These are phyloP conservation scores for Candida labiduridarum DNA, from an alignment of 1,139 yeast genomes.

Conservation along the genomic window DNA sequence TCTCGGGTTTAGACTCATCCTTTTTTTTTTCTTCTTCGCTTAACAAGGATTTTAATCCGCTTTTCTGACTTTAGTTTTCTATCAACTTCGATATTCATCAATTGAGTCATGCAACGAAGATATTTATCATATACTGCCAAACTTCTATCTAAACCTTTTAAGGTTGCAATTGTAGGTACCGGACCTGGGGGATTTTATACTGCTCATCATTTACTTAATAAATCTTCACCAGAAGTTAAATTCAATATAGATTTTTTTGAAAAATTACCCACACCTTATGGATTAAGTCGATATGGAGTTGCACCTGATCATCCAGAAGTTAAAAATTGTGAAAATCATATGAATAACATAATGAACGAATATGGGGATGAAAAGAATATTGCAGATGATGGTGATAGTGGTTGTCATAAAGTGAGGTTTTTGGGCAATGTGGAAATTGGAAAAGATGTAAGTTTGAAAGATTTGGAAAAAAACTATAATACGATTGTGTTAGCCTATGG, in stretches of 20 bases:
- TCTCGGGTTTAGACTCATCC: too few species aligned
- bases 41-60: neutral
- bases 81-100: neutral
- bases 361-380: slow-evolving; percentile 10
- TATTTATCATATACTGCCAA: slow-evolving; percentile 10
- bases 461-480: slow-evolving; percentile 61
- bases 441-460: slow-evolving; percentile 50
- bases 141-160: slow-evolving; percentile 18
- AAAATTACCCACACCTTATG: slow-evolving; percentile 85
- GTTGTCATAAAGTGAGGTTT: slow-evolving; percentile 53
- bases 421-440: slow-evolving; percentile 77
- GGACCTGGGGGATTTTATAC: slow-evolving; percentile 98
- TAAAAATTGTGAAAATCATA: slow-evolving; percentile 82
- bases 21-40: neutral
- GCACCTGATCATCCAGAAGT: slow-evolving; percentile 99
- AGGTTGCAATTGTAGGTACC: slow-evolving; percentile 82
- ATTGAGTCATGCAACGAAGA: slow-evolving; percentile 6
- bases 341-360: slow-evolving; percentile 58
- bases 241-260: slow-evolving; percentile 71
- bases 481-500: slow-evolving; percentile 84
- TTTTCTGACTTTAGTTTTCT: neutral
- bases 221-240: slow-evolving; percentile 28
- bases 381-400: neutral
- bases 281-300: slow-evolving; percentile 91
- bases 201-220: slow-evolving; percentile 70